Evolutionary conservation across 2,329 filamentous ascomycete species (phyloP), one percentile per base, ranked within the genome.

Genomic region (Mollisia scopiformis): DNA sequence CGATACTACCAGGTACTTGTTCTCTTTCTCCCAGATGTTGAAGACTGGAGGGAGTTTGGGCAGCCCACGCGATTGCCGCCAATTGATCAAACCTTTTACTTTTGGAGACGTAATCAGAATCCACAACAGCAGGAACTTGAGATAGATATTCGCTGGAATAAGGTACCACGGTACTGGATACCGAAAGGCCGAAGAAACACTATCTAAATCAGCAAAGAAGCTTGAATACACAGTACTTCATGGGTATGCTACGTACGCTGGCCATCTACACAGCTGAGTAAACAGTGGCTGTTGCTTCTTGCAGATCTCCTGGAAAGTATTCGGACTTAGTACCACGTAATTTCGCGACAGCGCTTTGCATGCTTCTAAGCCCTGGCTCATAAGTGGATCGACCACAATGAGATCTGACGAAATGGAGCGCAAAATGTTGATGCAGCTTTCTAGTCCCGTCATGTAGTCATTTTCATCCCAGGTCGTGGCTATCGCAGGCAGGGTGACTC

Each of bases 151-250:
- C 14, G 76, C 59, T 0, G 76, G 76, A 13, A 80, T 72, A 1
- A 76, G 66, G 47, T 73, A 71, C 73, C 71, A 78, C 1, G 81
- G 80, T 0, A 84, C 71, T 3, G 81, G 81, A 57, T 77, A 83
- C 0, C 75, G 66, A 30, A 77, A 79, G 4, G 75, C 79, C 0
- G 81, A 80, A 14, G 76, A 77, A 0, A 77, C 73, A 13, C 80
- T 81, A 19, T 6, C 21, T 10, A 43, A 50, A 33, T 57, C 13
- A 61, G 50, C 73, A 8, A 78, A 79, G 13, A 10, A n/a, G 35
- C 30, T 37, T 2, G 11, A 31, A 6, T n/a, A 25, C 14, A n/a
- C n/a, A n/a, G n/a, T n/a, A 33, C 16, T 16, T n/a, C n/a, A 66
- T 62, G 33, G 49, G 8, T 2, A 49, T 16, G n/a, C 5, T 50